Conservation (phyloP, 148 eudicot genomes). For the Spergularia marina region DNA sequence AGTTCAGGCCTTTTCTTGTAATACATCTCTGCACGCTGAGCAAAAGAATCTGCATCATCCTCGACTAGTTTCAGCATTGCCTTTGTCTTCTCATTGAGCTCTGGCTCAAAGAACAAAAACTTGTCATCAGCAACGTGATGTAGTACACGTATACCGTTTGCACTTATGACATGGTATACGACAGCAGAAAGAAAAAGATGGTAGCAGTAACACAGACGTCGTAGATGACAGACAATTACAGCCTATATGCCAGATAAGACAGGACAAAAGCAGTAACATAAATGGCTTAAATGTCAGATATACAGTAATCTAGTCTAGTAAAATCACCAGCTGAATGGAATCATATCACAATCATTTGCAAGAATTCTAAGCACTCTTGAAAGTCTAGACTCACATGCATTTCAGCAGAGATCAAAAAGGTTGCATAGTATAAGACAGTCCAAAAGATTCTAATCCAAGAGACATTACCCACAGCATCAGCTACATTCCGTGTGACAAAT, state of each 20-base stretch:
- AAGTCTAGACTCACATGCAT: no score
- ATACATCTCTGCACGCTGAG: conserved; percentile 92
- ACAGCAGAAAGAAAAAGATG: background rate
- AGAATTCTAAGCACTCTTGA: no score
- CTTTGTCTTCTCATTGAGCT: conserved; percentile 67
- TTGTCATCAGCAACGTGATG: background rate
- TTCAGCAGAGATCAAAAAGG: background rate
- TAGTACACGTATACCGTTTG: background rate
- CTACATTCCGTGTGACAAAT: background rate
- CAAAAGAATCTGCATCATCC: conserved; percentile 88
- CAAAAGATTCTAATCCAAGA: background rate
- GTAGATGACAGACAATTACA: no score
- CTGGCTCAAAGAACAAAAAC: conserved; percentile 32
- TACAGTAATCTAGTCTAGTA: no score
- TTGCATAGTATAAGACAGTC: background rate
- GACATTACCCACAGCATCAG: background rate
- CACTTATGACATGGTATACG: background rate
- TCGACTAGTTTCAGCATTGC: conserved; percentile 72
- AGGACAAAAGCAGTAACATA: no score
- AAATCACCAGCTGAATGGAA: no score
- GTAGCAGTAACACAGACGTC: background rate
- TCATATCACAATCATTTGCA: no score
- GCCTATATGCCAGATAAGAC: no score
- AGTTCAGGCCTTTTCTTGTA: conserved; percentile 88
- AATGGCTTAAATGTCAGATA: no score